A percentile compares a stretch with the other conserved stretches of the same genome.
Conservation (phyloP, 495 filamentous ascomycete species). For the Corynascus novoguineensis region DNA sequence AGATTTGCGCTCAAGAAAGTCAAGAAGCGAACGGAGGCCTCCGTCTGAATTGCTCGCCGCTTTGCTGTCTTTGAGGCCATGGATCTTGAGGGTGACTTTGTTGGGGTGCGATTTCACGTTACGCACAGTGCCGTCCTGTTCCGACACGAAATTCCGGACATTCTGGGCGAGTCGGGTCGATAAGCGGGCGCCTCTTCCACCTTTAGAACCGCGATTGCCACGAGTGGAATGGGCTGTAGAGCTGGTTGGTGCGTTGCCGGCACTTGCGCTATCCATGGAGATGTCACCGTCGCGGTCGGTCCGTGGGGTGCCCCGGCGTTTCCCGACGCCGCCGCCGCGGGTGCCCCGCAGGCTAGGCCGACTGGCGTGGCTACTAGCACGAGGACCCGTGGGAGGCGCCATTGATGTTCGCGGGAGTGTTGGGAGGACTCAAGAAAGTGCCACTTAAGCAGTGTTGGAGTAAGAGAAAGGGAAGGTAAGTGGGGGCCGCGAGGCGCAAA, state of each 20-base stretch:
- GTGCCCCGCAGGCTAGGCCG: background rate
- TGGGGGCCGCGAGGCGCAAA: background rate
- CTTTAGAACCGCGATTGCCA: slow-evolving; percentile 12
- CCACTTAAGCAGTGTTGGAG: background rate
- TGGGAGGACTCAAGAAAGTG: background rate
- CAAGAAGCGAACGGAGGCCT: slow-evolving; percentile 61
- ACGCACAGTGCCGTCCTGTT: slow-evolving; percentile 3
- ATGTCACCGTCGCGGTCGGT: slow-evolving; percentile 79
- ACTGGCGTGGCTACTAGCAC: slow-evolving; percentile 12
- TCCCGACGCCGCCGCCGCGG: slow-evolving; percentile 61
- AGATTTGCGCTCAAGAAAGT: slow-evolving; percentile 79
- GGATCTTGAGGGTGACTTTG: slow-evolving; percentile 48
- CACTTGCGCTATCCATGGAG: slow-evolving; percentile 57
- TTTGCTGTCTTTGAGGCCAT: slow-evolving; percentile 72
- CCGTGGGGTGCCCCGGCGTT: slow-evolving; percentile 49
- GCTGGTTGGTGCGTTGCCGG: slow-evolving; percentile 21
- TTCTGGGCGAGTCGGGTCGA: slow-evolving; percentile 23
- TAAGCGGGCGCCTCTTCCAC: slow-evolving; percentile 13
- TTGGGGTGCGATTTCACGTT: slow-evolving; percentile 22
- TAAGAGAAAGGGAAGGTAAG: background rate
- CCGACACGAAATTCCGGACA: slow-evolving; percentile 18
- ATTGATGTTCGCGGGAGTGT: slow-evolving; percentile 23
- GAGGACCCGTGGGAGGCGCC: slow-evolving; percentile 39
- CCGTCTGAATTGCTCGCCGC: slow-evolving; percentile 63
- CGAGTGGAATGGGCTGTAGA: slow-evolving; percentile 26